These are phyloP conservation scores for Abrus pulchellus DNA, from an alignment of 306 rosid genomes.

Conservation along the genomic window DNA sequence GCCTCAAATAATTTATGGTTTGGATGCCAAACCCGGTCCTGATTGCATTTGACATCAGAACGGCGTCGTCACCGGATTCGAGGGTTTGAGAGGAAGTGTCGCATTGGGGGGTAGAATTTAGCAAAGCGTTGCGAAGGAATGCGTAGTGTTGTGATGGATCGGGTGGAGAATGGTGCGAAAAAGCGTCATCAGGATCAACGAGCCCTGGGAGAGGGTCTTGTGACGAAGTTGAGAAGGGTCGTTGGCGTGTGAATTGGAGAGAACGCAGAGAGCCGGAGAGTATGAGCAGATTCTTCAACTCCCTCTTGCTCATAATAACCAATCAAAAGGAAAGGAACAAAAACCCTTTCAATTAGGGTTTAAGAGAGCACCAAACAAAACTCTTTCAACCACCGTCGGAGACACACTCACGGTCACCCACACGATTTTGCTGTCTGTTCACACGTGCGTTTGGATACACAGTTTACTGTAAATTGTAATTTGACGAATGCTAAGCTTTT, in stretches of 20 bases:
- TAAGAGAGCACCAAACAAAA: background rate
- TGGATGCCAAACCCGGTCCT: constrained; percentile 52
- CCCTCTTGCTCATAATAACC: constrained; percentile 61
- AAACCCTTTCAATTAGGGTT: constrained; percentile 45
- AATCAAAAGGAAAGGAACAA: background rate
- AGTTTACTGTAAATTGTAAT: too few relatives aligned
- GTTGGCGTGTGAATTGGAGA: constrained; percentile 36
- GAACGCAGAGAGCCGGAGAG: constrained; percentile 47
- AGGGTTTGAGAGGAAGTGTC: constrained; percentile 36
- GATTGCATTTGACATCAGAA: constrained; percentile 58
- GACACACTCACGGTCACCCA: background rate
- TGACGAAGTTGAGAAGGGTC: constrained; percentile 42
- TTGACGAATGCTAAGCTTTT: too few relatives aligned
- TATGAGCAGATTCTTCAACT: constrained; percentile 44
- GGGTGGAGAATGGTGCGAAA: constrained; percentile 36
- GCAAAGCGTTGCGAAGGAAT: constrained; percentile 60
- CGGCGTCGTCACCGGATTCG: constrained; percentile 52
- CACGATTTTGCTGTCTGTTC: background rate
- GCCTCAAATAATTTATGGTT: constrained; percentile 67
- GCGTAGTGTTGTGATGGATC: constrained; percentile 60
- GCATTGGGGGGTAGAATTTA: constrained; percentile 51
- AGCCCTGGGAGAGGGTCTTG: constrained; percentile 65
- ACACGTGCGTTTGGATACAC: too few relatives aligned
- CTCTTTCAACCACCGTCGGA: constrained; percentile 15
- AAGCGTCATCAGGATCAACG: constrained; percentile 54